Conservation (phyloP, 2,329 filamentous ascomycete genomes). For the Scopulariopsis brevicaulis region DNA sequence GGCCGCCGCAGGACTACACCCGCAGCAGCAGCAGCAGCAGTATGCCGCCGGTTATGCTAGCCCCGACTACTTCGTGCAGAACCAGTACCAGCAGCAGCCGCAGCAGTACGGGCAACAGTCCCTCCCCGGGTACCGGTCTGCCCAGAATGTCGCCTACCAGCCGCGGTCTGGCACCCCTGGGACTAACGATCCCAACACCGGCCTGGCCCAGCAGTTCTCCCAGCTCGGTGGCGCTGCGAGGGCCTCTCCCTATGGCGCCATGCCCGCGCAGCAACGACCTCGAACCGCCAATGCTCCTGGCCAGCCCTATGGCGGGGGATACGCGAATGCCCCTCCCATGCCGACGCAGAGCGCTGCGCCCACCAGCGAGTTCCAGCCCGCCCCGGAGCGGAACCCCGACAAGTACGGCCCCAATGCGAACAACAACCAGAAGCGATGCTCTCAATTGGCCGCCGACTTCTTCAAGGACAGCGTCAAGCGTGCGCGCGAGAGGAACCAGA, state of each 20-base stretch:
- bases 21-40: conserved; percentile 23
- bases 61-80: conserved; percentile 5
- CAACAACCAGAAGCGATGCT: conserved; percentile 61
- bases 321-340: conserved; percentile 55
- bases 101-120: conserved; percentile 34
- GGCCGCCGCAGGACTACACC: conserved; percentile 9
- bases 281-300: conserved; percentile 66
- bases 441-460: conserved; percentile 70
- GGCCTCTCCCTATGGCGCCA: conserved; percentile 55
- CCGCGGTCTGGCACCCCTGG: conserved; percentile 45
- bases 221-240: conserved; percentile 69
- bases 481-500: conserved; percentile 86
- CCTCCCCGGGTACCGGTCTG: conserved; percentile 35
- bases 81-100: conserved; percentile 20
- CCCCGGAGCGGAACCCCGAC: conserved; percentile 79
- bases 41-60: conserved; percentile 6
- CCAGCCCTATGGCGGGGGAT: conserved; percentile 54
- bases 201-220: conserved; percentile 89
- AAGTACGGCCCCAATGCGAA: conserved; percentile 55
- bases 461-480: conserved; percentile 98
- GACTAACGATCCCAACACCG: conserved; percentile 75
- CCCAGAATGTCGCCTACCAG: conserved; percentile 34
- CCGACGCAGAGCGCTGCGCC: conserved; percentile 44
- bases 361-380: conserved; percentile 62
- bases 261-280: conserved; percentile 61